phyloP scores from a whole-genome alignment of 495 filamentous ascomycete genomes.

The Neurospora sp. region DNA sequence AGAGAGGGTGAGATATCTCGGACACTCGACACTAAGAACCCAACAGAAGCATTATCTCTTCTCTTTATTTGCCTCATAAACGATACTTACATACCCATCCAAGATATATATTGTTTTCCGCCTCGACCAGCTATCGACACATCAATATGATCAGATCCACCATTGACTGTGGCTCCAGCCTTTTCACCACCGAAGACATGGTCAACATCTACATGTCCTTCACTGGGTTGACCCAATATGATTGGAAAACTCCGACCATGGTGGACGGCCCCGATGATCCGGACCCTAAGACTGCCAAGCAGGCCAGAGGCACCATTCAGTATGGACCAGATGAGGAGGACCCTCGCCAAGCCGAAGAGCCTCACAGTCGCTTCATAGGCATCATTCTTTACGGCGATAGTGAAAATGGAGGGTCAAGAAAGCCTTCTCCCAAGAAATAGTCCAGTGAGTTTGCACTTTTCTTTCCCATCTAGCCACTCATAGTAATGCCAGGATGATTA shows the following conservation, averaged over 20 bases:
- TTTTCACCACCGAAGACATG: not conserved
- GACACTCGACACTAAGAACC: not conserved
- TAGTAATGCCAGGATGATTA: not conserved
- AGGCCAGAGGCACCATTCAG: not conserved
- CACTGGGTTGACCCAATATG: not conserved
- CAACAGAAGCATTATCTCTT: not conserved
- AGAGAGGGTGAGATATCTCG: not conserved
- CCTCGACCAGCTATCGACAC: not conserved
- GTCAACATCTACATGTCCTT: not conserved
- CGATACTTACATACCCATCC: not conserved
- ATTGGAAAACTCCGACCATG: not conserved
- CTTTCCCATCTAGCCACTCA: not conserved
- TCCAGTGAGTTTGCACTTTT: not conserved
- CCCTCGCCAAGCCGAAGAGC: not conserved
- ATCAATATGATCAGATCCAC: not conserved
- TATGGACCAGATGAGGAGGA: not conserved
- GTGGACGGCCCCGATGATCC: not conserved
- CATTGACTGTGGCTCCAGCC: not conserved
- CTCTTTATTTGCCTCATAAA: not conserved
- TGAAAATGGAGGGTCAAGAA: not conserved
- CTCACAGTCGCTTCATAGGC: not conserved
- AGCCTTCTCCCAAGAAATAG: not conserved
- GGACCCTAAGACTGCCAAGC: not conserved
- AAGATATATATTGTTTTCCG: not conserved
- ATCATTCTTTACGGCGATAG: not conserved